phyloP scores from a whole-genome alignment of 140 eudicot genomes.

The Stevia rebaudiana region DNA sequence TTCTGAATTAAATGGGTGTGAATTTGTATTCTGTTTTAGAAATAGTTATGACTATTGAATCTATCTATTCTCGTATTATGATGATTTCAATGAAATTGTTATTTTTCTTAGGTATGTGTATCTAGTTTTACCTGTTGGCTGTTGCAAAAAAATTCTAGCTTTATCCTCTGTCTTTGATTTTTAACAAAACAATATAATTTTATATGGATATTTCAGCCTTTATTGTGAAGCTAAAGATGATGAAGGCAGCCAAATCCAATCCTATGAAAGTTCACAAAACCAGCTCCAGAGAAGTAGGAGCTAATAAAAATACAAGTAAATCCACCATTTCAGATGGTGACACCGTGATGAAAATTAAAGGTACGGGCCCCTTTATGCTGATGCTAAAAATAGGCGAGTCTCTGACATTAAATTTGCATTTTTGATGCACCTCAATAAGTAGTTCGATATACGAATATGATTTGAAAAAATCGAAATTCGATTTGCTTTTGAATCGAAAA shows the following conservation, averaged over 20 bases:
- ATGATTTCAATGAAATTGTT: background rate
- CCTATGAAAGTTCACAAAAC: constrained; percentile 19
- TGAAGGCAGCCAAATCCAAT: constrained; percentile 27
- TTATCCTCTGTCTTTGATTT: background rate
- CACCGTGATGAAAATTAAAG: constrained; percentile 30
- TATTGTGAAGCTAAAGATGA: constrained; percentile 40
- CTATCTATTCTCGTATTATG: background rate
- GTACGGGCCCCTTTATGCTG: constrained; percentile 3
- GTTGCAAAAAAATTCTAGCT: background rate
- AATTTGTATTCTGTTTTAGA: background rate
- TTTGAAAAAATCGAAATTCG: no score
- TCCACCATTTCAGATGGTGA: constrained; percentile 29
- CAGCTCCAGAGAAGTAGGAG: constrained; percentile 24
- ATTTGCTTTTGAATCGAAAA: no score
- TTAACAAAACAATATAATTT: background rate
- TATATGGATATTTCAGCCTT: constrained; percentile 39
- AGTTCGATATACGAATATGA: no score
- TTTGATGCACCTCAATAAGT: constrained; percentile 1
- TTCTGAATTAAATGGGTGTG: background rate
- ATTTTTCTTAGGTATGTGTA: background rate
- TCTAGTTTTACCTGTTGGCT: background rate
- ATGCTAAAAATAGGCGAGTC: background rate
- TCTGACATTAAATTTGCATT: background rate
- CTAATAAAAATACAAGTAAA: constrained; percentile 13
- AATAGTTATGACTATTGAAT: background rate